phyloP scores from a whole-genome alignment of 495 filamentous ascomycete genomes.

The Penicillium bialowiezense region DNA sequence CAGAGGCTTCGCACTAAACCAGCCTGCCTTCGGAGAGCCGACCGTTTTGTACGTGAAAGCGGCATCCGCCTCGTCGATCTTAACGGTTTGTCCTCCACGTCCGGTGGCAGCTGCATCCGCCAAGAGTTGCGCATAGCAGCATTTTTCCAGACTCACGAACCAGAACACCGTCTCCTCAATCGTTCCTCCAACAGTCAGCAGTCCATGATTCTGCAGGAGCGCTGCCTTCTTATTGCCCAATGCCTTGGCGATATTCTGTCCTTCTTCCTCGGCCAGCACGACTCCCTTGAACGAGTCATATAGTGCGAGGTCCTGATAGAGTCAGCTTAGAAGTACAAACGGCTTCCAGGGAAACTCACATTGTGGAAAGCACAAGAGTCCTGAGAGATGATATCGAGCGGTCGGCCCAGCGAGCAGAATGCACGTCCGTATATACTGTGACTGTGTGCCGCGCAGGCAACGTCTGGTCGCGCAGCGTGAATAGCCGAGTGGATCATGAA shows the following conservation, averaged over 20 bases:
- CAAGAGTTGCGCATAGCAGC: slow-evolving; percentile 71
- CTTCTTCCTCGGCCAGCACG: slow-evolving; percentile 69
- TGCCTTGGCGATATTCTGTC: slow-evolving; percentile 59
- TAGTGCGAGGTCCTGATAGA: slow-evolving; percentile 56
- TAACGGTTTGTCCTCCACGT: slow-evolving; percentile 59
- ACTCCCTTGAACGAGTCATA: slow-evolving; percentile 69
- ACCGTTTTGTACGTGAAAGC: slow-evolving; percentile 63
- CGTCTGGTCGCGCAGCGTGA: slow-evolving; percentile 68
- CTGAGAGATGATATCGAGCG: slow-evolving; percentile 70
- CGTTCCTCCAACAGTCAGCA: slow-evolving; percentile 54
- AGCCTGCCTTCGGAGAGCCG: slow-evolving; percentile 61
- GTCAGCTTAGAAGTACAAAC: slow-evolving; percentile 9
- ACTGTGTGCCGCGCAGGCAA: slow-evolving; percentile 68
- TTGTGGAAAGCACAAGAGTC: slow-evolving; percentile 69
- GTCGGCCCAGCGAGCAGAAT: slow-evolving; percentile 64
- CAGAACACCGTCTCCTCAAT: slow-evolving; percentile 67
- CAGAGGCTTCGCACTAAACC: slow-evolving; percentile 69
- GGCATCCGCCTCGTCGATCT: slow-evolving; percentile 67
- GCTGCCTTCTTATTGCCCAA: slow-evolving; percentile 69
- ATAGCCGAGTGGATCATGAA: slow-evolving; percentile 68
- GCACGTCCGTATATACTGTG: slow-evolving; percentile 70
- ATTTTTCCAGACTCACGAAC: slow-evolving; percentile 73
- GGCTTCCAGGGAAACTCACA: slow-evolving; percentile 11
- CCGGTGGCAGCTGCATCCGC: slow-evolving; percentile 73
- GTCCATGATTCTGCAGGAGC: slow-evolving; percentile 67